Conservation (phyloP, 148 eudicot genomes). For the Chenopodium formosanum region DNA sequence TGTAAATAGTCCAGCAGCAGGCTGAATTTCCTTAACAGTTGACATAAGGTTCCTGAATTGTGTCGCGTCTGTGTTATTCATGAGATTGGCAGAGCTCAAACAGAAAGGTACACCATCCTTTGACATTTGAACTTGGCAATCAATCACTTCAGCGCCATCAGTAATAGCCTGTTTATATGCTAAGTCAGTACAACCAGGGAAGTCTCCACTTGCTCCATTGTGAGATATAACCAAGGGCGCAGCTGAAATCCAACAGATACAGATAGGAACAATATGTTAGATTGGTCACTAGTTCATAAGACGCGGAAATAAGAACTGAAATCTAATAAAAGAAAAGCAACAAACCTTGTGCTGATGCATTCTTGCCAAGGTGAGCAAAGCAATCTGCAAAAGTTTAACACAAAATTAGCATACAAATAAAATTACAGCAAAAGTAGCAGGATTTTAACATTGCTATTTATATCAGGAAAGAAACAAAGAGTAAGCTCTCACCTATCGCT, state of each 20-base stretch:
- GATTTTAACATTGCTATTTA: neutral
- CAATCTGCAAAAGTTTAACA: conserved; percentile 54
- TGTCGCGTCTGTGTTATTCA: conserved; percentile 55
- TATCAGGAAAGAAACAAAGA: neutral
- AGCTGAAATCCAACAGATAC: conserved; percentile 41
- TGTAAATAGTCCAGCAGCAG: conserved; percentile 53
- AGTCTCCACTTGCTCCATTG: conserved; percentile 88
- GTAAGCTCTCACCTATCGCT: conserved; percentile 58
- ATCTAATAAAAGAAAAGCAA: conserved; percentile 7
- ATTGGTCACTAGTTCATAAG: neutral
- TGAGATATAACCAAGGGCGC: conserved; percentile 64
- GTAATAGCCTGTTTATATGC: conserved; percentile 64
- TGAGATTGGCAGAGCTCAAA: conserved; percentile 67
- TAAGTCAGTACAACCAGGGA: conserved; percentile 81
- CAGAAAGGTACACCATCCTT: conserved; percentile 77
- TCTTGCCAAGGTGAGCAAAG: conserved; percentile 64
- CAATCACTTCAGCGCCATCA: conserved; percentile 84
- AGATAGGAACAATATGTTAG: neutral
- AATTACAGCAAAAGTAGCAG: neutral
- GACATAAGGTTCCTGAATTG: conserved; percentile 35
- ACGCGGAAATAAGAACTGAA: neutral
- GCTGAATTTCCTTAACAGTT: conserved; percentile 49
- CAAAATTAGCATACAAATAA: conserved; percentile 23
- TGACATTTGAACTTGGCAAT: conserved; percentile 87
- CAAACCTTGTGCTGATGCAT: conserved; percentile 53